Base-by-base conservation (phyloP, 192 early-diverging fungal species). In the Coemansia sp. region DNA sequence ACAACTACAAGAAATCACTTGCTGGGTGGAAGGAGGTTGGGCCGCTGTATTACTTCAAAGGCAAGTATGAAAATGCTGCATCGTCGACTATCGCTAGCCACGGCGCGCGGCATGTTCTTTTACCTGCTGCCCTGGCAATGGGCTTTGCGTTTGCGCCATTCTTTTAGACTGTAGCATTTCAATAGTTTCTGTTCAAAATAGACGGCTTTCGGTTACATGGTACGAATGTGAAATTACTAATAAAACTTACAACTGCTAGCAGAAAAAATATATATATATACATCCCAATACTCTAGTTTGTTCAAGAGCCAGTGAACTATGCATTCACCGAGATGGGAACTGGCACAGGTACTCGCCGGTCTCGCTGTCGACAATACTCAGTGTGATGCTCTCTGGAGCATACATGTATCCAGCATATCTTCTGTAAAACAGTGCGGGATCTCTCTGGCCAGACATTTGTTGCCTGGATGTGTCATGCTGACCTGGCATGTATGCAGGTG, bases 1-100 rank as follows among this genome's bases (percentile, higher is more conserved):
- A 80, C 66, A 57, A 80, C 50, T 80, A 80, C 55, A 66, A 71
- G 19, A 61, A 80, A 59, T 67, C 77, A 0, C 45, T 80, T 35
- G 66, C 69, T 10, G 77, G 71, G 9, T 80, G 77, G 77, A 80
- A 80, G 60, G 69, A 74, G 9, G 77, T 74, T 17, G 77, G 77
- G 5, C 77, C 77, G 10, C 50, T 74, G 42, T 80, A 80, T 23
- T 80, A 80, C 61, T 80, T 73, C 65, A 74, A 52, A 43, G 77
- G 77, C 53, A 74, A 74, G 25, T 80, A 80, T 54, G 71, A 61
- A 23, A 80, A 80, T 41, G 53, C 57, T 19, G 77, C 77, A 1
- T 1, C 40, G 15, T 4, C 66, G 33, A 20, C 55, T 32, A 20
- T 36, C 9, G 10, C 33, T 32, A 35, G 23, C 55, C 11, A 20